Evolutionary conservation across 2,329 filamentous ascomycete genomes (phyloP), one percentile per base, ranked within the genome.

Genomic region (Pyrenophora teres): DNA sequence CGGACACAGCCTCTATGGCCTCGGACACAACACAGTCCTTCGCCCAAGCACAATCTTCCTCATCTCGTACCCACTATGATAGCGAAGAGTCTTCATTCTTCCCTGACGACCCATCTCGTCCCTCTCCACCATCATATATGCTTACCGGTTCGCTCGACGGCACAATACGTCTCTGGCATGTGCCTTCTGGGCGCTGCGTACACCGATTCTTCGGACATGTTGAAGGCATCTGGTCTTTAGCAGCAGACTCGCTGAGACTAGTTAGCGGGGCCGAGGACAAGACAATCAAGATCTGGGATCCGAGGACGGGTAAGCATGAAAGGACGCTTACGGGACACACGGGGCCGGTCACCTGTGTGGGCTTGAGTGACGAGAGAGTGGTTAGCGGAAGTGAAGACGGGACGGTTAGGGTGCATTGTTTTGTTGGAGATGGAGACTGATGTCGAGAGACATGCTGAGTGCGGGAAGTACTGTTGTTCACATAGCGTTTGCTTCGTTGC

Each of bases 231-330:
- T 99, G 94, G 94, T 89, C 90, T 5, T 81, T 99, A 2, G 90
- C 89, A 0, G 93, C 90, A 3, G 93, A 97, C 74, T 92, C 89
- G 1, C 78, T 97, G 16, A 86, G 94, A 9, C 85, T 96, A 13
- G 91, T 97, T 12, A 91, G 88, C 15, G 93, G 92, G 0, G 89
- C 90, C 9, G 92, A 97, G 72, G 94, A 99, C 74, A 87, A 90
- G 36, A 95, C 93, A 85, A 89, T 96, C 65, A 97, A 97, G 78
- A 86, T 90, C 27, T 99, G 94, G 94, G 93, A 97, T 75, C 89
- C 93, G 13, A 81, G 92, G 50, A 92, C 89, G 1, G 94, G 94
- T 23, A 91, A 89, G 68, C 96, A 92, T 74, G 92, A 97, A 72
- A 82, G 92, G 41, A 97, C 92, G 3, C 93, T 96, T 68, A 92